These are phyloP conservation scores for Prunus mongolica DNA, from an alignment of 306 rosid genomes.

Conservation along the genomic window DNA sequence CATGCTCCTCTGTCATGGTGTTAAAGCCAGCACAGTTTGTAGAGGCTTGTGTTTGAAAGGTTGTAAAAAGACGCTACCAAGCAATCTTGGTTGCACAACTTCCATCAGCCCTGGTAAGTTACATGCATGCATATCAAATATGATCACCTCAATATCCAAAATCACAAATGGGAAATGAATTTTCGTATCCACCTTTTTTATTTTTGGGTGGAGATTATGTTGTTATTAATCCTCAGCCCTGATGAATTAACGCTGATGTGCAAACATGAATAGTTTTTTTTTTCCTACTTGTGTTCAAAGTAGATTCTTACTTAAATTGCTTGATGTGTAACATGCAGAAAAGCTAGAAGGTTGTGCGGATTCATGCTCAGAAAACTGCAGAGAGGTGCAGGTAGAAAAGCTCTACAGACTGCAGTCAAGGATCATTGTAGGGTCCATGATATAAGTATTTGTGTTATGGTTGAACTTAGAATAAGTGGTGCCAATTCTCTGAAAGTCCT, in stretches of 20 bases:
- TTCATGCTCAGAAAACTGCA: background rate
- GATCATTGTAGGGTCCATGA: too few relatives aligned
- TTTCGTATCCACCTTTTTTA: too few relatives aligned
- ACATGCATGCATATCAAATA: background rate
- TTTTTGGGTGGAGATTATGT: too few relatives aligned
- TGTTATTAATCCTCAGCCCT: too few relatives aligned
- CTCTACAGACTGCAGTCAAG: too few relatives aligned
- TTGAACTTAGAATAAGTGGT: too few relatives aligned
- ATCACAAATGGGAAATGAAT: too few relatives aligned
- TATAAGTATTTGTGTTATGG: too few relatives aligned
- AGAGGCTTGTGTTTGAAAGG: background rate
- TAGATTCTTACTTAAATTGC: background rate
- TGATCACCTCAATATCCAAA: too few relatives aligned
- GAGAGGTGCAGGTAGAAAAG: too few relatives aligned
- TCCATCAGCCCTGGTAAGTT: background rate
- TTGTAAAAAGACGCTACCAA: background rate
- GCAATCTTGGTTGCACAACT: background rate
- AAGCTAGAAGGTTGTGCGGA: background rate
- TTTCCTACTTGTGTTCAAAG: background rate
- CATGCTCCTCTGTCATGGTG: background rate
- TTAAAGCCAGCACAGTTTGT: background rate
- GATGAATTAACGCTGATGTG: too few relatives aligned
- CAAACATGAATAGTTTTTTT: background rate
- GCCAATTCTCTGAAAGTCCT: too few relatives aligned
- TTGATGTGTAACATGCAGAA: background rate